Conservation (phyloP, 441 rosid species). For the Populus hybrid region DNA sequence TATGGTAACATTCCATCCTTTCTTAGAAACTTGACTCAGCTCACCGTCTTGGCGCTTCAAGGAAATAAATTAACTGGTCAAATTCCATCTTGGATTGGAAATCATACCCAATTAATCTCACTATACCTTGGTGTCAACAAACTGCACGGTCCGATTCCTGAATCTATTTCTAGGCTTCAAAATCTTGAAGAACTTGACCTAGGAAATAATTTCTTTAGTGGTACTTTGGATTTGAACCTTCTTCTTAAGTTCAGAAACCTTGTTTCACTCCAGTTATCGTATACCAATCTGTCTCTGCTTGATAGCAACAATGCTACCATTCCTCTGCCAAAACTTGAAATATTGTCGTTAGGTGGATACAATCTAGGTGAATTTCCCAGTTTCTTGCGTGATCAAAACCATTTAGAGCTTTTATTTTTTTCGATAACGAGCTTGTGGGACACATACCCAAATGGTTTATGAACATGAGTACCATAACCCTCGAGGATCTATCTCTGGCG, state of each 20-base stretch:
- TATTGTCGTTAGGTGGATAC: constrained; percentile 7
- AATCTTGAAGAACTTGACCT: constrained; percentile 18
- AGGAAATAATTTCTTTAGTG: no score
- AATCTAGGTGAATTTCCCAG: constrained; percentile 19
- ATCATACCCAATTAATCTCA: no score
- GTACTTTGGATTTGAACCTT: no score
- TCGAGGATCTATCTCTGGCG: background rate
- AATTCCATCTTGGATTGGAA: no score
- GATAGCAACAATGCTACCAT: background rate
- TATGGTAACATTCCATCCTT: constrained; percentile 17
- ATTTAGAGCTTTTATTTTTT: background rate
- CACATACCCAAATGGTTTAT: constrained; percentile 15
- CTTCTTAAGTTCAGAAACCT: background rate
- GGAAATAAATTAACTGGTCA: no score
- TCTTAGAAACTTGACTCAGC: constrained; percentile 8
- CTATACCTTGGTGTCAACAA: no score
- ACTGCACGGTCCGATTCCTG: no score
- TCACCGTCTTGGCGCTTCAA: no score
- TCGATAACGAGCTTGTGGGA: constrained; percentile 7
- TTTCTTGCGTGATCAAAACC: constrained; percentile 19
- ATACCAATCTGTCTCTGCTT: background rate
- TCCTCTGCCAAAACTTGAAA: constrained; percentile 3
- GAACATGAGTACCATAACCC: no score
- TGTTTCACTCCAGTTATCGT: background rate
- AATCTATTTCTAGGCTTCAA: constrained; percentile 26